Conservation (phyloP, 306 rosid species). For the Myrica gale region DNA sequence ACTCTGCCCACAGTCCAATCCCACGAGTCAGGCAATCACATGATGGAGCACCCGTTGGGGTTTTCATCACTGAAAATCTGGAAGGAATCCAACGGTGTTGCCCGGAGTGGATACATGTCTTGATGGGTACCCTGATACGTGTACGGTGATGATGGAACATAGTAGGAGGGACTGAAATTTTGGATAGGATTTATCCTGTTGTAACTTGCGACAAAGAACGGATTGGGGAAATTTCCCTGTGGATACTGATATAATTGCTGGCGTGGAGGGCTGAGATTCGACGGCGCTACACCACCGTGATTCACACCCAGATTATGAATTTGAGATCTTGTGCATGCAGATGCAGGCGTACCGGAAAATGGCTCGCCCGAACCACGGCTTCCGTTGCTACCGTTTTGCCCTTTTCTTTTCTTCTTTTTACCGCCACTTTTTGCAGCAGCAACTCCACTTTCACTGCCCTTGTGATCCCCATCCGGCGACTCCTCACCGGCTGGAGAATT, state of each 20-base stretch:
- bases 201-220: slow-evolving; percentile 36
- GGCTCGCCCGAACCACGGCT: slow-evolving; percentile 19
- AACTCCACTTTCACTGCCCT: slow-evolving; percentile 24
- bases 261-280: slow-evolving; percentile 45
- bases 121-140: slow-evolving; percentile 35
- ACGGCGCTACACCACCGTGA: slow-evolving; percentile 18
- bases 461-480: slow-evolving; percentile 14
- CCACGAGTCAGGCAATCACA: slow-evolving; percentile 41
- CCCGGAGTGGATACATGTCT: slow-evolving; percentile 34
- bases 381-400: slow-evolving; percentile 29
- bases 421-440: slow-evolving; percentile 31
- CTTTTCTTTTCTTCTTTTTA: slow-evolving; percentile 57
- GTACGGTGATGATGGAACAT: slow-evolving; percentile 41
- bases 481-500: slow-evolving; percentile 21
- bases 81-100: slow-evolving; percentile 36
- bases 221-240: slow-evolving; percentile 31
- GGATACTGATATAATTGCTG: slow-evolving; percentile 32
- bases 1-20: slow-evolving; percentile 10
- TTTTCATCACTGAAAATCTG: slow-evolving; percentile 88
- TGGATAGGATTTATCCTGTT: slow-evolving; percentile 42
- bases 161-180: slow-evolving; percentile 34
- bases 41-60: slow-evolving; percentile 64
- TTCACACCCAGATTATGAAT: slow-evolving; percentile 25
- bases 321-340: slow-evolving; percentile 43
- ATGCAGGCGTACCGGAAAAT: slow-evolving; percentile 30